Base-by-base conservation (phyloP, 1,139 yeast species). In the Yamadazyma mexicana region DNA sequence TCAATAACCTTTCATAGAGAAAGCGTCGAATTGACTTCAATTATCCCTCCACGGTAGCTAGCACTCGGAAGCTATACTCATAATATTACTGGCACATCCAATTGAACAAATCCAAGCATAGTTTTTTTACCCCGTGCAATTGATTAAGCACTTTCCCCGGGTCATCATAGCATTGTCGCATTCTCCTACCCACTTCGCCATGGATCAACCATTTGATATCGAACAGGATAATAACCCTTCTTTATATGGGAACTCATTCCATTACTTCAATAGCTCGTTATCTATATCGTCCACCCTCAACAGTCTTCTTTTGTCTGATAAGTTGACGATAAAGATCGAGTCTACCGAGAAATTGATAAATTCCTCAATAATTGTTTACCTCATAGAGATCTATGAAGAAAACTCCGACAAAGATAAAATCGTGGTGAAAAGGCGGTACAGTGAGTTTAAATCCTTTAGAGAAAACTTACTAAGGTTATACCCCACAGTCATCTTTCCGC, bases 401-500 rank as follows among this genome's bases (percentile, higher is more conserved):
- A 20, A n/a, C 6, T 34, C 37, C 8, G 26, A 37, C 2, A 20
- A 35, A 2, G 44, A 45, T 2, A 35, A 35, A 9, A 43, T 50
- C 24, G 59, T 68, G 4, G 77, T 73, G 17, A 72, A 71, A 46
- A 58, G 82, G 43, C 60, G 83, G 35, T 78, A 77, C 50, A 70
- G 79, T 26, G 83, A 78, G 52, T 78, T 78, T 55, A 73, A 68
- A 44, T 75, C 80, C 9, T 60, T 77, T 7, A 58, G 83, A 33
- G 72, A 69, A 37, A 66, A 62, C 45, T 52, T 78, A 29, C 55
- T 66, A 33, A 65, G 65, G 49, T 57, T 77, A 33, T 75, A 64
- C 46, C 83, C 82, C 4, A 73, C 79, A 1, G 55, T 69, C 29
- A 64, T 77, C 12, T 62, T 78, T 9, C 82, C 83, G 2, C 81